A percentile compares a stretch with the other conserved stretches of the same genome.
These are phyloP conservation scores for Eutrema heterophyllum DNA, from an alignment of 345 rosid genomes.

Conservation along the genomic window DNA sequence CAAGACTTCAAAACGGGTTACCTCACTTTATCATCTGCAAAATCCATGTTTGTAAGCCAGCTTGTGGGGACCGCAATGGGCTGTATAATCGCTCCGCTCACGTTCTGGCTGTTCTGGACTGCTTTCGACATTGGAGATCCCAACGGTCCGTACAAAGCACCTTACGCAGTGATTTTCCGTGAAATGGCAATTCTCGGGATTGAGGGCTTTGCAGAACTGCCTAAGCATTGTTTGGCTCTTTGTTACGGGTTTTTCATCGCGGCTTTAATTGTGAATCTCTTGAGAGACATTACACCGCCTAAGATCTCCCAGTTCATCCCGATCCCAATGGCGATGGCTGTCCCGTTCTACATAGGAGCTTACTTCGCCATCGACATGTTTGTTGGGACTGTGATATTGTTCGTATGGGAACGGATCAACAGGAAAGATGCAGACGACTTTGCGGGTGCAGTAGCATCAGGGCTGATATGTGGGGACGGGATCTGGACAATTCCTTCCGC, in stretches of 20 bases:
- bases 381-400: constrained; percentile 72
- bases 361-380: constrained; percentile 92
- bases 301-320: constrained; percentile 74
- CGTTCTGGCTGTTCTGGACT: constrained; percentile 85
- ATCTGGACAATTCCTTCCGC: constrained; percentile 95
- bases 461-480: constrained; percentile 86
- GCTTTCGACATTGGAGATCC: constrained; percentile 87
- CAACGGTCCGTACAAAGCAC: constrained; percentile 83
- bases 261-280: constrained; percentile 58
- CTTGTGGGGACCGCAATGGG: constrained; percentile 84
- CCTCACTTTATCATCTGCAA: constrained; percentile 84
- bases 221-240: constrained; percentile 68
- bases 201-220: constrained; percentile 77
- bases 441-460: constrained; percentile 83
- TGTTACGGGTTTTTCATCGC: constrained; percentile 69
- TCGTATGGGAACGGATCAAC: constrained; percentile 62
- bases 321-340: constrained; percentile 91
- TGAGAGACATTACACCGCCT: constrained; percentile 62
- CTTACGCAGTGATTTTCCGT: constrained; percentile 78
- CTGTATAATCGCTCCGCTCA: constrained; percentile 82
- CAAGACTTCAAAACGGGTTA: constrained; percentile 94
- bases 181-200: constrained; percentile 86
- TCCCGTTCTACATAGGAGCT: constrained; percentile 86
- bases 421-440: constrained; percentile 70
- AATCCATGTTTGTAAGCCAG: constrained; percentile 90